Base-by-base conservation (phyloP, 1,284 basidiomycete genomes). In the Ceratobasidium theobromae region DNA sequence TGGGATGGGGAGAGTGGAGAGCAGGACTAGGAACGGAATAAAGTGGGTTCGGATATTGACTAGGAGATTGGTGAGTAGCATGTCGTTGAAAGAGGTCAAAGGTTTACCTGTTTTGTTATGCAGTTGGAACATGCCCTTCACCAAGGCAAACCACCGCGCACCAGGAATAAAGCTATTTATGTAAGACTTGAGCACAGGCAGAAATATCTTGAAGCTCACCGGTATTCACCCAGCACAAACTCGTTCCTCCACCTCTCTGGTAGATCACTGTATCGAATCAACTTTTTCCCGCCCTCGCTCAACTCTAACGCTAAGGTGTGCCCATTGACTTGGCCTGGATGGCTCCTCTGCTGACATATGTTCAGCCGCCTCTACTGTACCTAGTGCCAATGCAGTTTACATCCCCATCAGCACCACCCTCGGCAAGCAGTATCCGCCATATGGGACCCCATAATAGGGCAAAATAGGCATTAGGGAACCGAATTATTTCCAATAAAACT, bases 131-230 rank as follows among this genome's bases (percentile, higher is more conserved):
- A 91, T 74, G 21, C 91, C 93, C 71, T 85, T 76, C 53, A 93
- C 68, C 53, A 96, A 83, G 16, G 87, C 78, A 48, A 84, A 5
- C 91, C 91, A 86, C 75, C 82, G 79, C 70, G 88, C 80, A 71
- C 94, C 78, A n/a, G 94, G 93, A 74, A 96, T 95, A 76, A 95
- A 97, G 67, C 91, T 89, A 74, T 70, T n/a, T n/a, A n/a, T n/a
- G n/a, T n/a, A n/a, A n/a, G 46, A 35, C 1, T 49, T 4, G 16
- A 48, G 1, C 12, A 9, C 12, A 32, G 43, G 51, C 53, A 49
- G 64, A 8, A 2, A 60, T 8, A 9, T 16, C n/a, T 23, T 33
- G 41, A n/a, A n/a, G 78, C 85, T 70, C 73, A 89, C 91, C 92
- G 82, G 76, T 97, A 97, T 40, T 93, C 92, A 67, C 84, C 79